These are phyloP conservation scores for Nemania bipapillata DNA, from an alignment of 2,329 filamentous ascomycete genomes.

Conservation along the genomic window DNA sequence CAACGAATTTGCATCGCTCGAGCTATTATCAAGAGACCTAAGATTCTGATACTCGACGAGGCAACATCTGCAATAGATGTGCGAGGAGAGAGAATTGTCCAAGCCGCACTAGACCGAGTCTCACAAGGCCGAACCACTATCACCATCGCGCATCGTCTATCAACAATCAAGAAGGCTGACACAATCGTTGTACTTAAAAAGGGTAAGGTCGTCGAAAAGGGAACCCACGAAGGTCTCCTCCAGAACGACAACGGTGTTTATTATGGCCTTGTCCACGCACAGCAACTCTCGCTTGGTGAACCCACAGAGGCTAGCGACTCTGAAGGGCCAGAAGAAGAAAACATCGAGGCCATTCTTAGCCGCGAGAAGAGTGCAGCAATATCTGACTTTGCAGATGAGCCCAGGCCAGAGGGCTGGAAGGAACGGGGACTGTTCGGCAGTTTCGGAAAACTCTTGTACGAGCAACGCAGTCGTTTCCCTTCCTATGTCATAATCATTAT, in stretches of 20 bases:
- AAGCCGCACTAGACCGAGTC: constrained; percentile 70
- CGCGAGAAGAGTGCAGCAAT: constrained; percentile 60
- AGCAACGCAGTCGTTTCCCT: constrained; percentile 64
- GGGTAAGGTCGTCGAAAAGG: constrained; percentile 76
- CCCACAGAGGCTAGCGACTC: constrained; percentile 54
- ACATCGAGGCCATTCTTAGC: constrained; percentile 54
- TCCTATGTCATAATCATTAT: constrained; percentile 63
- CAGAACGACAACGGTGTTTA: constrained; percentile 71
- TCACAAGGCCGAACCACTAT: constrained; percentile 74
- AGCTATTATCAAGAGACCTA: constrained; percentile 76
- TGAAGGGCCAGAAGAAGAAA: constrained; percentile 55
- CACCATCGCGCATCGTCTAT: constrained; percentile 78
- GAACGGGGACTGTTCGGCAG: constrained; percentile 60
- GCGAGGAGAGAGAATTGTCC: constrained; percentile 68
- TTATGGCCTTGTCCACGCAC: constrained; percentile 72
- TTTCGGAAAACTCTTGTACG: constrained; percentile 67
- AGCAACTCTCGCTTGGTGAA: constrained; percentile 67
- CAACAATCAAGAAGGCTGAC: constrained; percentile 80
- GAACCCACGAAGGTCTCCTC: constrained; percentile 78
- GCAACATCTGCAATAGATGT: constrained; percentile 75
- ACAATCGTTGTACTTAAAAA: constrained; percentile 80
- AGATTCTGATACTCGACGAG: constrained; percentile 79
- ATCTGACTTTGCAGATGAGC: constrained; percentile 48
- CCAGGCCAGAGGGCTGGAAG: constrained; percentile 50
- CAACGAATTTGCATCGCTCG: constrained; percentile 83